A percentile compares a stretch with the other conserved stretches of the same genome.
Conservation (phyloP, 345 rosid species). For the Brassica cretica region DNA sequence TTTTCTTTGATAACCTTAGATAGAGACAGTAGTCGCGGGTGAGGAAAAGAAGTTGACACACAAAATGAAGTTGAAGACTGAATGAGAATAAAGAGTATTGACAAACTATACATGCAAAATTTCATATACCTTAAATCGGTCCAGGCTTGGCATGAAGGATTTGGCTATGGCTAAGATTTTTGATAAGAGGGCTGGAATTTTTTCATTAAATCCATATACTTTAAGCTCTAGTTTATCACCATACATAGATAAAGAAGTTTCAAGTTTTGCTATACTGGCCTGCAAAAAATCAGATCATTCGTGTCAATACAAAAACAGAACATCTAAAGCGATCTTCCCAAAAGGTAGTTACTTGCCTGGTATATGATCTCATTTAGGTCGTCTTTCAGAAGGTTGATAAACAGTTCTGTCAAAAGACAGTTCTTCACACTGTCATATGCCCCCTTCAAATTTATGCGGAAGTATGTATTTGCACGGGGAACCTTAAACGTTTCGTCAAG, state of each 20-base stretch:
- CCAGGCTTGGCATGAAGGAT: constrained; percentile 72
- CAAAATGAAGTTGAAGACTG: not conserved
- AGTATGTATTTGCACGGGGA: constrained; percentile 89
- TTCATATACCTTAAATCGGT: constrained; percentile 72
- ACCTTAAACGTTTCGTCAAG: constrained; percentile 75
- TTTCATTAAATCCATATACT: constrained; percentile 90
- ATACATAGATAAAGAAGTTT: constrained; percentile 66
- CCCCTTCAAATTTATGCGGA: constrained; percentile 80
- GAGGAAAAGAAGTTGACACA: not conserved
- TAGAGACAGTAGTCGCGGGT: not conserved
- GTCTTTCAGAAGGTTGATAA: constrained; percentile 83
- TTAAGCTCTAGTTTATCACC: constrained; percentile 86
- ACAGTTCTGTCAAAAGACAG: constrained; percentile 79
- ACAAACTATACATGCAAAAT: not conserved
- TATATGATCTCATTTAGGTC: constrained; percentile 86
- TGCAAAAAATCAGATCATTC: constrained; percentile 38
- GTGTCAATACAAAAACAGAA: constrained; percentile 19
- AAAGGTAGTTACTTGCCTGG: constrained; percentile 59
- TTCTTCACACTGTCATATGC: constrained; percentile 65
- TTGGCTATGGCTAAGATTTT: constrained; percentile 66
- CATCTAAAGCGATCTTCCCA: constrained; percentile 17
- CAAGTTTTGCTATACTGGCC: constrained; percentile 95
- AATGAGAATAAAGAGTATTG: constrained; percentile 2
- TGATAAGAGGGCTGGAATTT: constrained; percentile 71
- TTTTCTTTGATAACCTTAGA: constrained; percentile 84